phyloP scores from a whole-genome alignment of 2,329 filamentous ascomycete species.

The Pochonia chlamydosporia region DNA sequence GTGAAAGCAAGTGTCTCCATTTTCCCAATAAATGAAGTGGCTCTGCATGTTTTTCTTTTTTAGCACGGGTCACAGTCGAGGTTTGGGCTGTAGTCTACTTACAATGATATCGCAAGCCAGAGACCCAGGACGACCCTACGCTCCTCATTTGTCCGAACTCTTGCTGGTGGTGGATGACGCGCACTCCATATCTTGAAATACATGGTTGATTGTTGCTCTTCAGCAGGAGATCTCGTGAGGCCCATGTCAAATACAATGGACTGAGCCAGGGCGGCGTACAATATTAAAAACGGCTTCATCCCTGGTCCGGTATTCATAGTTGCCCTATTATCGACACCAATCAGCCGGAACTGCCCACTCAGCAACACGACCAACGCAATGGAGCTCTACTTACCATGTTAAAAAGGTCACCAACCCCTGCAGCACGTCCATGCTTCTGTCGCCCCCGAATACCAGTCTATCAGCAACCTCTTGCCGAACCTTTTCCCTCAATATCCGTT shows the following conservation, averaged over 20 bases:
- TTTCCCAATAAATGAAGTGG: slow-evolving; percentile 35
- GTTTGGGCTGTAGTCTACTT: slow-evolving; percentile 6
- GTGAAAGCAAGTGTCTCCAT: slow-evolving; percentile 52
- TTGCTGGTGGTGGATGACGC: slow-evolving; percentile 17
- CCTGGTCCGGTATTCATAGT: slow-evolving; percentile 28
- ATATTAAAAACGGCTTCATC: slow-evolving; percentile 37
- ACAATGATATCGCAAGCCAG: slow-evolving; percentile 36
- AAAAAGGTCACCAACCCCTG: slow-evolving; percentile 37
- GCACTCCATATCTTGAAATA: slow-evolving; percentile 30
- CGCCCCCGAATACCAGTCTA: slow-evolving; percentile 41
- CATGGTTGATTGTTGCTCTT: slow-evolving; percentile 28
- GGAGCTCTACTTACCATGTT: slow-evolving; percentile 1
- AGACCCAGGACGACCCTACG: slow-evolving; percentile 41
- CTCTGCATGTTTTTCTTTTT: slow-evolving; percentile 16
- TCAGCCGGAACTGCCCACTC: not conserved
- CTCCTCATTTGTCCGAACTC: slow-evolving; percentile 41
- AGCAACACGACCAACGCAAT: not conserved
- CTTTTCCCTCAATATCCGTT: slow-evolving; percentile 31
- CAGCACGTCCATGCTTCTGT: slow-evolving; percentile 46
- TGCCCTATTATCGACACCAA: slow-evolving; percentile 23
- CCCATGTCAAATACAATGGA: slow-evolving; percentile 40
- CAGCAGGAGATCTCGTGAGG: slow-evolving; percentile 31
- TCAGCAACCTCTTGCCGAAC: slow-evolving; percentile 38
- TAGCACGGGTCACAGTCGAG: not conserved
- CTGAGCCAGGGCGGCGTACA: slow-evolving; percentile 36